A percentile compares a stretch with the other conserved stretches of the same genome.
phyloP scores from a whole-genome alignment of 2,329 filamentous ascomycete species.

The Dactylellina leptospora region DNA sequence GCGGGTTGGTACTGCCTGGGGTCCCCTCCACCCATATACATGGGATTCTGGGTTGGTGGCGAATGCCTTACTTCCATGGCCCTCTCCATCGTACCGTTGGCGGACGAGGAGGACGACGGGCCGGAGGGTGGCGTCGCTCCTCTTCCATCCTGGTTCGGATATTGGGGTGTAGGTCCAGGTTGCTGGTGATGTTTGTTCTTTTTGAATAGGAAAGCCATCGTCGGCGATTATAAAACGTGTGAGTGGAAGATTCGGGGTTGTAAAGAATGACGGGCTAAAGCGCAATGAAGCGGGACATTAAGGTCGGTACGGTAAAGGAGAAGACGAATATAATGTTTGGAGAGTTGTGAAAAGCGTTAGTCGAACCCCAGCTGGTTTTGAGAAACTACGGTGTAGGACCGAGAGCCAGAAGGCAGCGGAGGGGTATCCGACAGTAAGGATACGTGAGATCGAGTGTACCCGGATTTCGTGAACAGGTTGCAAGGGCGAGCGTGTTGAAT shows the following conservation, averaged over 20 bases:
- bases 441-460: neutral
- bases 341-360: neutral
- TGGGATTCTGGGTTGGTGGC: constrained; percentile 36
- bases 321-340: too few species aligned
- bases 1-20: constrained; percentile 39
- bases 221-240: constrained; percentile 7
- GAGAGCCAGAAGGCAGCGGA: neutral
- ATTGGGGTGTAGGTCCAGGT: constrained; percentile 22
- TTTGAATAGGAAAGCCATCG: constrained; percentile 52
- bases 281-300: constrained; percentile 3
- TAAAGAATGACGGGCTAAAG: constrained; percentile 14
- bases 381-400: constrained; percentile 24
- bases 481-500: constrained; percentile 9
- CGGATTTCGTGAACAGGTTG: neutral
- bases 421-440: neutral
- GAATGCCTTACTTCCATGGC: constrained; percentile 33
- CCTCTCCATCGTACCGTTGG: constrained; percentile 41
- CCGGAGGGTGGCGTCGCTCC: constrained; percentile 43
- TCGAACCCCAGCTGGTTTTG: constrained; percentile 23
- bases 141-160: constrained; percentile 42
- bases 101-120: constrained; percentile 46
- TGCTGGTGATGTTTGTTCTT: constrained; percentile 51
- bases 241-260: constrained; percentile 15
- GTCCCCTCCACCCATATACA: constrained; percentile 45
- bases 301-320: neutral